These are phyloP conservation scores for Kwoniella sp. DNA, from an alignment of 768 basidiomycete species.

Conservation along the genomic window DNA sequence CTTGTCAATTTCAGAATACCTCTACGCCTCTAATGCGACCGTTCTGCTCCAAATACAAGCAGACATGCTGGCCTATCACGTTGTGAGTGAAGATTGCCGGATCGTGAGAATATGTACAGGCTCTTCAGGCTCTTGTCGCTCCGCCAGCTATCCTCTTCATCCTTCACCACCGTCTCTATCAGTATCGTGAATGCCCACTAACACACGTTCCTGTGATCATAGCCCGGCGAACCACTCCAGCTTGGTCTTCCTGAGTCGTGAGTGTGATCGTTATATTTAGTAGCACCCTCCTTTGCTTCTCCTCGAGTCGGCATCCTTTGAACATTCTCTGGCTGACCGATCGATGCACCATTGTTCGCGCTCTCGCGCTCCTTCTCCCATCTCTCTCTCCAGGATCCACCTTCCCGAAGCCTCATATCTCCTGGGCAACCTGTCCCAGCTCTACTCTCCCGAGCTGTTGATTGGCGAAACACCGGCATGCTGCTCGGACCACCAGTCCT, in stretches of 20 bases:
- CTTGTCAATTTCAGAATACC: constrained; percentile 59
- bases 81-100: constrained; percentile 38
- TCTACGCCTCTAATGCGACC: constrained; percentile 66
- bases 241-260: constrained; percentile 76
- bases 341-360: too few relatives aligned
- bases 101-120: too few relatives aligned
- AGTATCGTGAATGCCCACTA: background rate
- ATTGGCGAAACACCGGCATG: constrained; percentile 64
- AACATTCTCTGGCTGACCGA: too few relatives aligned
- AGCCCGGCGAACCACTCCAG: constrained; percentile 74
- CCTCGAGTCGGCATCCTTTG: background rate
- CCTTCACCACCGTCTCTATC: background rate
- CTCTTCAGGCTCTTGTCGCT: too few relatives aligned
- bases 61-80: constrained; percentile 88
- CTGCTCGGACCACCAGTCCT: constrained; percentile 82
- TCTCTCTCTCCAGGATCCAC: constrained; percentile 66
- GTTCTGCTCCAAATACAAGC: constrained; percentile 84
- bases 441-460: constrained; percentile 65
- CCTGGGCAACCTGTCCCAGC: constrained; percentile 70
- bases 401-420: constrained; percentile 75
- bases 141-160: background rate
- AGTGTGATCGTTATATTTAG: too few relatives aligned
- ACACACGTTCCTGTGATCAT: background rate
- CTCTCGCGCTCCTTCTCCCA: too few relatives aligned
- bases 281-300: constrained; percentile 8